phyloP scores from a whole-genome alignment of 495 filamentous ascomycete species.

The Penicillium verhagenii region DNA sequence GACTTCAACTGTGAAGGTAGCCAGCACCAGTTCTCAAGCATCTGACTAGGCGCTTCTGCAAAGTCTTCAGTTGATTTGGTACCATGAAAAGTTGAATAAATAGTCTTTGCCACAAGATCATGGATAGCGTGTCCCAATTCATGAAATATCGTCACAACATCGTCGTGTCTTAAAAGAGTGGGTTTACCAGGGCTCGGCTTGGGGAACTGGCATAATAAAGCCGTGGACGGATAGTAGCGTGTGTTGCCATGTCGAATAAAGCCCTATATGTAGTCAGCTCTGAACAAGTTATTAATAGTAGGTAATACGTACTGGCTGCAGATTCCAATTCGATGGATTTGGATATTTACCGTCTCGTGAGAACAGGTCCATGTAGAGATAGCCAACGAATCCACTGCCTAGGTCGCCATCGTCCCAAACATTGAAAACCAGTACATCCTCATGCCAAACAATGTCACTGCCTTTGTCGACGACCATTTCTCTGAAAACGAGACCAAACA shows the following conservation, averaged over 20 bases:
- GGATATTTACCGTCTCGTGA: not conserved
- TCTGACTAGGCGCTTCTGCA: not conserved
- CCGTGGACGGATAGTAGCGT: not conserved
- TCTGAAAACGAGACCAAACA: not conserved
- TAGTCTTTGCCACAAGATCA: not conserved
- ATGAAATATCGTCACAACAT: not conserved
- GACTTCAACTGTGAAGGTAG: not conserved
- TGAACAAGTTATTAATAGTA: not conserved
- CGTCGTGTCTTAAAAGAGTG: not conserved
- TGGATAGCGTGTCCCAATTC: not conserved
- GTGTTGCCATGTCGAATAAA: not conserved
- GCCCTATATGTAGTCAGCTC: not conserved
- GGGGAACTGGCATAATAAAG: not conserved
- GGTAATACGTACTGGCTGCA: not conserved
- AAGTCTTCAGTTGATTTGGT: not conserved
- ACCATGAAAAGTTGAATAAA: not conserved
- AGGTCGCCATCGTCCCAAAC: not conserved
- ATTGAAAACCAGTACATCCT: not conserved
- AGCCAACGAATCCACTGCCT: not conserved
- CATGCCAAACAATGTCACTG: not conserved
- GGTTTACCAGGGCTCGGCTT: not conserved
- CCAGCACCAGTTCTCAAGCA: constrained; percentile 1
- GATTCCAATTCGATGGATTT: not conserved
- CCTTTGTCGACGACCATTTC: not conserved
- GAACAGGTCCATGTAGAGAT: not conserved